These are phyloP conservation scores for Gryganskiella cystojenkinii DNA, from an alignment of 192 early-diverging fungal genomes.

Conservation along the genomic window DNA sequence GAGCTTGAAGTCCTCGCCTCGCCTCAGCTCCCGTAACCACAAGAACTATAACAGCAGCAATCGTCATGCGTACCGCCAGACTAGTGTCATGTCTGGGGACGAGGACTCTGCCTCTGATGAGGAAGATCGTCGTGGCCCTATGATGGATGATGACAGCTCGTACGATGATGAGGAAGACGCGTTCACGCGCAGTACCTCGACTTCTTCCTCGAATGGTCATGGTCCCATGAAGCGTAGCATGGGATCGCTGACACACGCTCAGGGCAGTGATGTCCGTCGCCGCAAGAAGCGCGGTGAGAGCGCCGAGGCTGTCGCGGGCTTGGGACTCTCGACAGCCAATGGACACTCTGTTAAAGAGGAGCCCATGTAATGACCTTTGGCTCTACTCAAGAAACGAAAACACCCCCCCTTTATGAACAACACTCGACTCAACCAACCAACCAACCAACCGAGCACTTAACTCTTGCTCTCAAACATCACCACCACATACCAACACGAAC, in stretches of 20 bases:
- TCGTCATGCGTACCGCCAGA: constrained; percentile 46
- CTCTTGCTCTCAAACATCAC: too few species aligned
- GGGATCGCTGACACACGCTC: constrained; percentile 34
- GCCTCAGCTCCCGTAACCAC: constrained; percentile 21
- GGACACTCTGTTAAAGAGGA: constrained; percentile 32
- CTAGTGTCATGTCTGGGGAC: constrained; percentile 43
- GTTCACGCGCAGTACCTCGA: too few species aligned
- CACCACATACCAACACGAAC: too few species aligned
- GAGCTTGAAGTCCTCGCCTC: constrained; percentile 35
- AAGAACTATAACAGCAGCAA: constrained; percentile 1
- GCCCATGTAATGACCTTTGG: constrained; percentile 1
- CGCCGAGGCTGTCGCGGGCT: constrained; percentile 40
- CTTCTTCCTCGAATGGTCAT: constrained; percentile 3
- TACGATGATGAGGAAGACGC: constrained; percentile 26
- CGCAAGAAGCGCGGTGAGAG: constrained; percentile 53
- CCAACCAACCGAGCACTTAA: background rate
- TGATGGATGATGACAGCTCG: constrained; percentile 30
- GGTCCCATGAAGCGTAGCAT: constrained; percentile 48
- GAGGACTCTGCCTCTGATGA: constrained; percentile 47
- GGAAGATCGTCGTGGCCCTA: constrained; percentile 8
- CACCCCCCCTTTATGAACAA: constrained; percentile 3
- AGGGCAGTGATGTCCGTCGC: constrained; percentile 46
- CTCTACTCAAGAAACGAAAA: too few species aligned
- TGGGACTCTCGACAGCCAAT: constrained; percentile 17
- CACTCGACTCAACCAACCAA: background rate